These are phyloP conservation scores for Globisporangium megalacanthum DNA, from an alignment of 352 stramenopile genomes.

Conservation along the genomic window DNA sequence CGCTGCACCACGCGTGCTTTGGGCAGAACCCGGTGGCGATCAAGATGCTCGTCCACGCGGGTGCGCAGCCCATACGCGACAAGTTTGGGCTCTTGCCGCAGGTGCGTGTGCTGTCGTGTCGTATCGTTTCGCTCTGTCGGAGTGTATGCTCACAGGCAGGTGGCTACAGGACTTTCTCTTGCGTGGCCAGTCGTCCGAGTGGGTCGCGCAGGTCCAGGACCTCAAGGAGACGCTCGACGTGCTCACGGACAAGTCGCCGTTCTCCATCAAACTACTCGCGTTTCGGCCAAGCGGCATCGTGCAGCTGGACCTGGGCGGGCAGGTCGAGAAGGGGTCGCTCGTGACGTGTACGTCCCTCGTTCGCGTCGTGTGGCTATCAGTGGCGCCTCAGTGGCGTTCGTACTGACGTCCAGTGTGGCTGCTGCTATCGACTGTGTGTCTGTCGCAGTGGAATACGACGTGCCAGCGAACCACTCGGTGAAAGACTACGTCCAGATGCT, in stretches of 20 bases:
- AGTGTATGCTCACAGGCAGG: neutral
- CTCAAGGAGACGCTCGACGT: slow-evolving; percentile 68
- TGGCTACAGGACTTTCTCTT: slow-evolving; percentile 50
- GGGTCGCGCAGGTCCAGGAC: slow-evolving; percentile 59
- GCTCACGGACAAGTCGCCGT: slow-evolving; percentile 53
- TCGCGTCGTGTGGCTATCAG: neutral
- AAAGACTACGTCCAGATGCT: slow-evolving; percentile 87
- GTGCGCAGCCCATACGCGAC: slow-evolving; percentile 62
- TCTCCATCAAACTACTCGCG: slow-evolving; percentile 68
- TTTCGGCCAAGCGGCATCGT: slow-evolving; percentile 81
- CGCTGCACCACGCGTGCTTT: slow-evolving; percentile 76
- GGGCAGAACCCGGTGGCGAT: slow-evolving; percentile 69
- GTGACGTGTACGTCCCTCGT: slow-evolving; percentile 55
- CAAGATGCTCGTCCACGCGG: slow-evolving; percentile 68
- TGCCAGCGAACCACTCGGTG: slow-evolving; percentile 70
- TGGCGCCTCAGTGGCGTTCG: neutral
- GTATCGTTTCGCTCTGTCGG: neutral
- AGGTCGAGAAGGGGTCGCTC: slow-evolving; percentile 80
- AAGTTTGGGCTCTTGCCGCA: slow-evolving; percentile 71
- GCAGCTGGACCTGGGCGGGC: slow-evolving; percentile 74
- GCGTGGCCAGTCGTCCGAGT: slow-evolving; percentile 62
- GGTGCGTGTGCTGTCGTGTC: slow-evolving; percentile 14
- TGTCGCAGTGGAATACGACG: slow-evolving; percentile 67
- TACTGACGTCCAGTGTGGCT: neutral
- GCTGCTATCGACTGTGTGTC: neutral